Conservation (phyloP, 2,329 filamentous ascomycete genomes). For the Davidsoniella australis region DNA sequence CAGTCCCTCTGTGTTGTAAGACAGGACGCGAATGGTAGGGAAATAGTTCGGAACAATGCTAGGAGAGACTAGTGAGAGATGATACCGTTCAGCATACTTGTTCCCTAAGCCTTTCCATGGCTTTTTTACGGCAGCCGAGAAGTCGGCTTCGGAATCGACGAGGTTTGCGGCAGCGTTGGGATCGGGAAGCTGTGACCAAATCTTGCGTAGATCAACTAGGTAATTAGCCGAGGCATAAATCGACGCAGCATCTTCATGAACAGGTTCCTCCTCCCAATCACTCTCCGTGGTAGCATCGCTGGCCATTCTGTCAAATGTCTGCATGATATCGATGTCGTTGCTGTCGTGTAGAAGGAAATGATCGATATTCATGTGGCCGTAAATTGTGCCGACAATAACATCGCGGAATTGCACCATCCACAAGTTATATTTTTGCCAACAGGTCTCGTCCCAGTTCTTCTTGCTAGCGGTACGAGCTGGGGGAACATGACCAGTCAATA, state of each 20-base stretch:
- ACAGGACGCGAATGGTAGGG: constrained; percentile 73
- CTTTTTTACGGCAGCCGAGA: constrained; percentile 30
- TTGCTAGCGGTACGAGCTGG: constrained; percentile 76
- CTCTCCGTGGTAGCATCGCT: constrained; percentile 40
- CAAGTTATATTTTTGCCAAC: constrained; percentile 92
- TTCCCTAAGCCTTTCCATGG: constrained; percentile 50
- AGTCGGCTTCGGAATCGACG: constrained; percentile 10
- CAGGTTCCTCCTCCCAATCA: constrained; percentile 16
- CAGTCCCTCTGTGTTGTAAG: constrained; percentile 79
- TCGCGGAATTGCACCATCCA: constrained; percentile 87
- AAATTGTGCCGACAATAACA: constrained; percentile 62
- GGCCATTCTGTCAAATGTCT: background rate
- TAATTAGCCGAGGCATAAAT: constrained; percentile 44
- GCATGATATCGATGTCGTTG: constrained; percentile 47
- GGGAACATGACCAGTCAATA: constrained; percentile 85
- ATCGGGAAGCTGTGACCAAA: constrained; percentile 59
- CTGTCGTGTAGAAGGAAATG: constrained; percentile 90
- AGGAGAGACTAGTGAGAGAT: constrained; percentile 62
- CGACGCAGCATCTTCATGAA: constrained; percentile 18
- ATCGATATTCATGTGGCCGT: constrained; percentile 97
- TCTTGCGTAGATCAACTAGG: constrained; percentile 54
- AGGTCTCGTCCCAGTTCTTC: constrained; percentile 84
- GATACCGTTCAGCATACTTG: constrained; percentile 68
- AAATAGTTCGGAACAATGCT: constrained; percentile 90
- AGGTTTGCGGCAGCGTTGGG: constrained; percentile 22